A percentile compares a stretch with the other conserved stretches of the same genome.
phyloP scores from a whole-genome alignment of 495 filamentous ascomycete species.

The Tricharina praecox region DNA sequence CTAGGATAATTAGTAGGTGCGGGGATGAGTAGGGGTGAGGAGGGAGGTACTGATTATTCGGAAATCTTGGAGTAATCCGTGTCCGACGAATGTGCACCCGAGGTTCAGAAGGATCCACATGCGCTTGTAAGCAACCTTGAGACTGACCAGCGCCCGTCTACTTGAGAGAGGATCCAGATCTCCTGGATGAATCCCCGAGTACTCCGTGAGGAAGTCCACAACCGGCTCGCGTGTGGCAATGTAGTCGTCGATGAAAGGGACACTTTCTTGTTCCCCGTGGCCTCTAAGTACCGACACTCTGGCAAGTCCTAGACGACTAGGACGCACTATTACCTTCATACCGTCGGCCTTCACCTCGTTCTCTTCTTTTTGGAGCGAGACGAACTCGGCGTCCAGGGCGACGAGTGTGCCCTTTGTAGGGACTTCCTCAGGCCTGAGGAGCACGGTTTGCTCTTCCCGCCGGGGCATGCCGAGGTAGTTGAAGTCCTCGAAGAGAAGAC shows the following conservation, averaged over 20 bases:
- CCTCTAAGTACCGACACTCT: conserved; percentile 78
- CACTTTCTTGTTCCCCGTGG: conserved; percentile 51
- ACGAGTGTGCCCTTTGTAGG: conserved; percentile 56
- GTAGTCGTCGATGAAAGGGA: conserved; percentile 93
- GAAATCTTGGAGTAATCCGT: conserved; percentile 85
- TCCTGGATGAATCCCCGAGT: conserved; percentile 69
- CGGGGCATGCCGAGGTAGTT: conserved; percentile 25
- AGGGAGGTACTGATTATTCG: conserved; percentile 46
- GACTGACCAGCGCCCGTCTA: conserved; percentile 59
- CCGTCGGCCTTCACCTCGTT: conserved; percentile 88
- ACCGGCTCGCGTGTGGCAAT: conserved; percentile 77
- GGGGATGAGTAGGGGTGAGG: not conserved
- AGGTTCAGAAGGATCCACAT: conserved; percentile 92
- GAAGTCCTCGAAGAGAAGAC: conserved; percentile 61
- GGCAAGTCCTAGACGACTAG: conserved; percentile 67
- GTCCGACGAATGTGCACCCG: conserved; percentile 83
- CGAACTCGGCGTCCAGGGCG: conserved; percentile 91
- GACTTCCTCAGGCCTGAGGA: conserved; percentile 33
- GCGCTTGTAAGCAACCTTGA: conserved; percentile 93
- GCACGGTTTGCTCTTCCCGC: conserved; percentile 6
- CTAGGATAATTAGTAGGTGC: conserved; percentile 3
- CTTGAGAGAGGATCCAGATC: conserved; percentile 64
- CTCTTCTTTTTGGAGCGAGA: conserved; percentile 73
- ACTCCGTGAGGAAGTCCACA: conserved; percentile 89
- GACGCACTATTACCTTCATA: conserved; percentile 65